Conservation (phyloP, 2,329 filamentous ascomycete species). For the Dothistroma septosporum region DNA sequence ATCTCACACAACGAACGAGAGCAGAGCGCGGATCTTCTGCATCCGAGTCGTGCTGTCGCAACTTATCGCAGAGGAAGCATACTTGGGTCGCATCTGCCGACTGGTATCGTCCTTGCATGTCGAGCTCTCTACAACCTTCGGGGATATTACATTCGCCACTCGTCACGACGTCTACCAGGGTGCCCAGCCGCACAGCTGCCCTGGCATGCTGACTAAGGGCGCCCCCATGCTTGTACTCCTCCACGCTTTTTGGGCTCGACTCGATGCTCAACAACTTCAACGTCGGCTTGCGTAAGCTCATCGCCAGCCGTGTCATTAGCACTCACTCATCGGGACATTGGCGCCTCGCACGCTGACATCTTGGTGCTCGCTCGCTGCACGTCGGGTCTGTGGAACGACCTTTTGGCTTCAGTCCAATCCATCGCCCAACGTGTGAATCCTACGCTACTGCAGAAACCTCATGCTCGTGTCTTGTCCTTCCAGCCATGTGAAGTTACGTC, state of each 20-base stretch:
- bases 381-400: not conserved
- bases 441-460: not conserved
- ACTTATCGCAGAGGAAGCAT: not conserved
- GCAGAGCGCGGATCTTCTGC: not conserved
- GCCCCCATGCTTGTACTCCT: not conserved
- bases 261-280: not conserved
- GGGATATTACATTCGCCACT: not conserved
- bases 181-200: not conserved
- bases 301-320: not conserved
- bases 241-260: not conserved
- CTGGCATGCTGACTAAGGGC: not conserved
- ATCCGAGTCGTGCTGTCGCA: not conserved
- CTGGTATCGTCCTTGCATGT: not conserved
- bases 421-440: not conserved
- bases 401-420: not conserved
- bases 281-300: not conserved
- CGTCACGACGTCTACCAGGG: not conserved
- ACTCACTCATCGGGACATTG: not conserved
- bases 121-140: not conserved
- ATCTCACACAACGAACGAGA: not conserved
- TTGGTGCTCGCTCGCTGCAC: not conserved
- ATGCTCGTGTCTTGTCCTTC: not conserved
- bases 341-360: not conserved
- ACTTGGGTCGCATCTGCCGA: not conserved
- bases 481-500: not conserved